Evolutionary conservation across 805 yeast species (phyloP), one percentile per base, ranked within the genome.

Genomic region (Zygoascus bituminiphila): DNA sequence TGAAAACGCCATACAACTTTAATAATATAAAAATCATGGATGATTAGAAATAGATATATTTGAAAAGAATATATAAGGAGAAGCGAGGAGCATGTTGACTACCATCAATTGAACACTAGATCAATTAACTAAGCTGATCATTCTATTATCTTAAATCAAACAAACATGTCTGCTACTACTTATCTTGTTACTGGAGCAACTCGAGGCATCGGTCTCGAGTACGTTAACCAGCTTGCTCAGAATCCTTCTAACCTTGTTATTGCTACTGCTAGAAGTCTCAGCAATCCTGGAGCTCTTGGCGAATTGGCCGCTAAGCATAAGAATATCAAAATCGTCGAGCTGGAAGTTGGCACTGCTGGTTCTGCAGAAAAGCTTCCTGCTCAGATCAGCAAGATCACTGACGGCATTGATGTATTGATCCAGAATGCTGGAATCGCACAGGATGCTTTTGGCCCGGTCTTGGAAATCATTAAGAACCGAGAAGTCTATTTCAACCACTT

Each of bases 131-230:
- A n/a, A n/a, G n/a, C n/a, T n/a, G n/a, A n/a, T n/a, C n/a, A n/a
- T n/a, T n/a, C n/a, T n/a, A n/a, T n/a, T n/a, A n/a, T n/a, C n/a
- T n/a, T n/a, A n/a, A n/a, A n/a, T n/a, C n/a, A n/a, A n/a, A n/a
- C n/a, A n/a, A n/a, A n/a, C n/a, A n/a, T n/a, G n/a, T 29, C 33
- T 29, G 15, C 29, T 6, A 21, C 15, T 4, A 39, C 42, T 7
- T 61, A 59, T 43, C 45, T 64, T 6, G 52, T 68, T 42, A 65
- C 70, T 2, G 72, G 72, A n/a, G 61, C 62, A 2, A 58, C 61
- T 22, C 50, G 66, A 5, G 71, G 72, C n/a, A 54, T 68, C 41
- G 72, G 71, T 2, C 59, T 59, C 29, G 65, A 67, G 5, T 38
- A 67, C 3, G 69, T 60, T 29, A 58, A 63, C 42, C 53, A 51